phyloP scores from a whole-genome alignment of 352 stramenopile genomes.

The Globisporangium ultimum region DNA sequence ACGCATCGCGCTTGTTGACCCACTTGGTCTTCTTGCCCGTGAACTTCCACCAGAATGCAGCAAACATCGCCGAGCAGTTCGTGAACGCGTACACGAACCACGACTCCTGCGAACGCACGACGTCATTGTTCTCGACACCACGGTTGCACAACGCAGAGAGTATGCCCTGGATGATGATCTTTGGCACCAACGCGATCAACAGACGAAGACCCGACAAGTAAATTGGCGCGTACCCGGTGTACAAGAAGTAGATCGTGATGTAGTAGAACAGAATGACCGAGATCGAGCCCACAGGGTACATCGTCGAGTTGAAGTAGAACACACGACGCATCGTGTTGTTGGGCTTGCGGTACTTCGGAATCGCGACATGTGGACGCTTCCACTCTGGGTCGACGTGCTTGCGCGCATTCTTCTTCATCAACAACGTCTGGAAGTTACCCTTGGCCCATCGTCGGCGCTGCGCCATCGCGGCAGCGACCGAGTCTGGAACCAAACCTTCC shows the following conservation, averaged over 20 bases:
- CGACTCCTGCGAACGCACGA: conserved; percentile 75
- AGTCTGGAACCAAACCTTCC: conserved; percentile 76
- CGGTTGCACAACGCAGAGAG: conserved; percentile 76
- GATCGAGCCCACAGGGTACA: conserved; percentile 79
- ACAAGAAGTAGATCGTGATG: conserved; percentile 85
- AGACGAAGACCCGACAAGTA: conserved; percentile 73
- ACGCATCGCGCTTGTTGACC: conserved; percentile 63
- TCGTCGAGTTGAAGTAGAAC: conserved; percentile 82
- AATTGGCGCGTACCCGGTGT: conserved; percentile 80
- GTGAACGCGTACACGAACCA: conserved; percentile 84
- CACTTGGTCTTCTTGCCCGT: conserved; percentile 69
- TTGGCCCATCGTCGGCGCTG: conserved; percentile 84
- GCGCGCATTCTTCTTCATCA: conserved; percentile 81
- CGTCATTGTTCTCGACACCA: conserved; percentile 76
- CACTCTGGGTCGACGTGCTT: conserved; percentile 78
- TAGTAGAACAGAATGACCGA: conserved; percentile 81
- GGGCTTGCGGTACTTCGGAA: conserved; percentile 78
- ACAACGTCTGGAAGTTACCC: conserved; percentile 78
- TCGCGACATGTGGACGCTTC: conserved; percentile 65
- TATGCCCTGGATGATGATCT: conserved; percentile 70
- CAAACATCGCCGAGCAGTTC: conserved; percentile 73
- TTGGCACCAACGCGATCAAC: conserved; percentile 60
- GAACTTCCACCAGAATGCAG: conserved; percentile 79
- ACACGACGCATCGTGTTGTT: conserved; percentile 83
- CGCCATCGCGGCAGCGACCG: conserved; percentile 69